These are phyloP conservation scores for Aureobasidium sp. DNA, from an alignment of 2,329 filamentous ascomycete genomes.

Conservation along the genomic window DNA sequence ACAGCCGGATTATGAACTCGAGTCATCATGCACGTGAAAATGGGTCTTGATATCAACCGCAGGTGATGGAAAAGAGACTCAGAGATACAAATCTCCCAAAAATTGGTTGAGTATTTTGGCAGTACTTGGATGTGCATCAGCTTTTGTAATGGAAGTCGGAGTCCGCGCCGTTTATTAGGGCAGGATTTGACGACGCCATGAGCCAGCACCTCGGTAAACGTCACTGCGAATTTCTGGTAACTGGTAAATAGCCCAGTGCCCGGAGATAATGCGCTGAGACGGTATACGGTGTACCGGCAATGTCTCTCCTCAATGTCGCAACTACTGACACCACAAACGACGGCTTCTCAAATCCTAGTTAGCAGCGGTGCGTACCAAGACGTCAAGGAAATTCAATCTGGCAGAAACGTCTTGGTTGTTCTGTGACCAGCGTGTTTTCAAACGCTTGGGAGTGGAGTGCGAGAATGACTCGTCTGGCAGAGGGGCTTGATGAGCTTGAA, in stretches of 20 bases:
- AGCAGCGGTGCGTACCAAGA: neutral
- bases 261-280: constrained; percentile 1
- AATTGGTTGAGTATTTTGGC: neutral
- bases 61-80: neutral
- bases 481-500: neutral
- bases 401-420: neutral
- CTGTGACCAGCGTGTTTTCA: neutral
- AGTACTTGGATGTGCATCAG: neutral
- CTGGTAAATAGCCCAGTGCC: neutral
- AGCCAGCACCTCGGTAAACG: neutral
- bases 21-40: neutral
- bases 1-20: neutral
- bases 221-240: neutral
- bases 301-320: constrained; percentile 1
- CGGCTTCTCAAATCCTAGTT: neutral
- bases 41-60: neutral
- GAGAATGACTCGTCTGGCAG: neutral
- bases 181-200: neutral
- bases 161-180: neutral
- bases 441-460: neutral
- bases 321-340: neutral
- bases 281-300: neutral
- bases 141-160: neutral
- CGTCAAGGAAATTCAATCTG: neutral
- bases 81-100: too few relatives aligned